Evolutionary conservation across 1,139 yeast species (phyloP).

Genomic region (Petasospora fabianii): DNA sequence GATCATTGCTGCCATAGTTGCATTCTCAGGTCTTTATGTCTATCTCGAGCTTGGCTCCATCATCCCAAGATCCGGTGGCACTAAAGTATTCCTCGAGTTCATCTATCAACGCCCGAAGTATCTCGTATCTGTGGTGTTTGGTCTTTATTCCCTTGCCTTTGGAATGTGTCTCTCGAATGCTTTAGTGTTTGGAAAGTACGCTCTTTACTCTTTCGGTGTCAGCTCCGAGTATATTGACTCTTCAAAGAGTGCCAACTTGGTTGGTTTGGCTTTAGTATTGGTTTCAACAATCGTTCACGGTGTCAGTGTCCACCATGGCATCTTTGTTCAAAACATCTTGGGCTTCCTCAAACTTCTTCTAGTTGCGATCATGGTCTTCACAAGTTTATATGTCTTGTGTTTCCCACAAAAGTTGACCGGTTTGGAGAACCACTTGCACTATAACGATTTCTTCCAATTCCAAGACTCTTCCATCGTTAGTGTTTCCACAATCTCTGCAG

Average conservation of each 20-base stretch:
- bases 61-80: constrained; percentile 72
- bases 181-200: constrained; percentile 68
- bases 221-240: constrained; percentile 35
- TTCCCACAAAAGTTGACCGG: constrained; percentile 42
- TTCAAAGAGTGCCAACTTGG: constrained; percentile 32
- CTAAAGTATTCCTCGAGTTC: constrained; percentile 65
- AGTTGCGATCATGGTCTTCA: constrained; percentile 43
- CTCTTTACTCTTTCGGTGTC: constrained; percentile 46
- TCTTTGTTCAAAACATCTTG: constrained; percentile 51
- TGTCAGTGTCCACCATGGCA: constrained; percentile 49
- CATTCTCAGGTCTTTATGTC: constrained; percentile 63
- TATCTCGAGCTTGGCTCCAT: constrained; percentile 67
- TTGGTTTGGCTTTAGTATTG: constrained; percentile 45
- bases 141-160: constrained; percentile 53
- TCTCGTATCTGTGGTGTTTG: constrained; percentile 56
- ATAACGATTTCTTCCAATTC: constrained; percentile 33
- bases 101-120: constrained; percentile 58
- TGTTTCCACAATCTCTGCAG: constrained; percentile 48
- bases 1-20: constrained; percentile 55
- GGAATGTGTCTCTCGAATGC: constrained; percentile 66
- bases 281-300: constrained; percentile 49
- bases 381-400: constrained; percentile 47
- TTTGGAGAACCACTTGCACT: constrained; percentile 37
- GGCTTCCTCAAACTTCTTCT: constrained; percentile 52
- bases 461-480: constrained; percentile 33